These are phyloP conservation scores for Rubia peregrina DNA, from an alignment of 305 asterid genomes.

Conservation along the genomic window DNA sequence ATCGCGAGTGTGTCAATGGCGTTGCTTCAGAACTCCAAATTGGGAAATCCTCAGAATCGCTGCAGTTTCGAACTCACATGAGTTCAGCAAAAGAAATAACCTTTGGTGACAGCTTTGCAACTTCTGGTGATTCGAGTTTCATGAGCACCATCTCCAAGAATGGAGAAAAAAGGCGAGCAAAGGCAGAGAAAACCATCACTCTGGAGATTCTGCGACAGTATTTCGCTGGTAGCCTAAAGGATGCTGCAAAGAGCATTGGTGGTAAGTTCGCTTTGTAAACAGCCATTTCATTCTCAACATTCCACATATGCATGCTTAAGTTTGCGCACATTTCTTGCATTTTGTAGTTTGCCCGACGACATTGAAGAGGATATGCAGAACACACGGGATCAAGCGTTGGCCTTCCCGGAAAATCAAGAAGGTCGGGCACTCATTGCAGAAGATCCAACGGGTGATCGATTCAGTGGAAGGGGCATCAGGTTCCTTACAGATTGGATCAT, in stretches of 20 bases:
- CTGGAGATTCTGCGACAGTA: conserved; percentile 76
- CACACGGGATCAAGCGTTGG: conserved; percentile 88
- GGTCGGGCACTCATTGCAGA: conserved; percentile 81
- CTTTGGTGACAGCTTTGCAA: conserved; percentile 26
- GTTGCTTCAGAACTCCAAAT: conserved; percentile 26
- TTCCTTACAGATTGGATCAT: conserved; percentile 55
- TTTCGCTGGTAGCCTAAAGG: conserved; percentile 90
- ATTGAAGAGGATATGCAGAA: conserved; percentile 96
- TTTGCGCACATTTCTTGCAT: conserved; percentile 6
- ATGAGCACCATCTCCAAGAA: conserved; percentile 23
- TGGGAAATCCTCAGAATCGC: conserved; percentile 26
- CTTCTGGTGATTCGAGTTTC: conserved; percentile 40
- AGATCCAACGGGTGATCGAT: conserved; percentile 84
- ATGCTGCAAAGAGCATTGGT: conserved; percentile 86
- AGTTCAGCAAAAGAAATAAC: conserved; percentile 29
- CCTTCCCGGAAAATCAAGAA: conserved; percentile 93
- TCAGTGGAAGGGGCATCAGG: conserved; percentile 87
- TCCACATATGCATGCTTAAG: background rate
- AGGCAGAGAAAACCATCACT: conserved; percentile 69
- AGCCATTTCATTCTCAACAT: background rate
- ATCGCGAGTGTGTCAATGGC: conserved; percentile 15
- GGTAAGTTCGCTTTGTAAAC: conserved; percentile 42
- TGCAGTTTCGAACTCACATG: conserved; percentile 26
- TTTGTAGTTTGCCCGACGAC: conserved; percentile 94
- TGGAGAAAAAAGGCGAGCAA: conserved; percentile 57